Evolutionary conservation across 164 flowering plant species (phyloP).

Genomic region (Sextonia rubra): DNA sequence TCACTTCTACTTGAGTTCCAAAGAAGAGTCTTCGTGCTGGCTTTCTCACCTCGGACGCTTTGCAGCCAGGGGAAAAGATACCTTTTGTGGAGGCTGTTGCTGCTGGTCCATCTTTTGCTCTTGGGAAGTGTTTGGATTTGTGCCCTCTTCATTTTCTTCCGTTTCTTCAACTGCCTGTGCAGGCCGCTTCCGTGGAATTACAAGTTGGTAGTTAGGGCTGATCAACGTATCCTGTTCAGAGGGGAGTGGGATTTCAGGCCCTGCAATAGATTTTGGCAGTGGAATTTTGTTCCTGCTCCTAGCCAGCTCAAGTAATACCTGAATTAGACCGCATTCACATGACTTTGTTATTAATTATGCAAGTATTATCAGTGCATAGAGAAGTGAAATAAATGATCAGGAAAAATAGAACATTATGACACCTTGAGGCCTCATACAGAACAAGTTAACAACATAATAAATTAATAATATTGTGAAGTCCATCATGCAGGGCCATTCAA

Average conservation of each 20-base stretch:
- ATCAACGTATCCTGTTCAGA: slow-evolving; percentile 81
- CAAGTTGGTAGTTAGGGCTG: slow-evolving; percentile 87
- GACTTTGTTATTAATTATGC: not conserved
- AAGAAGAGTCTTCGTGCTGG: not conserved
- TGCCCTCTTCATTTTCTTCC: slow-evolving; percentile 67
- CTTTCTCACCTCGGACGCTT: slow-evolving; percentile 42
- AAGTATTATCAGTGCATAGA: not conserved
- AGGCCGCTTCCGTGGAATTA: slow-evolving; percentile 50
- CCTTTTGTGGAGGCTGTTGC: slow-evolving; percentile 50
- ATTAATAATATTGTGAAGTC: too few relatives aligned
- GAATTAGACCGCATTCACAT: not conserved
- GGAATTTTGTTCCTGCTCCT: slow-evolving; percentile 72
- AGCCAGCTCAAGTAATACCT: slow-evolving; percentile 74
- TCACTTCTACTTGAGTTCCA: not conserved
- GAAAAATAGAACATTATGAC: too few relatives aligned
- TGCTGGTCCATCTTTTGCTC: slow-evolving; percentile 48
- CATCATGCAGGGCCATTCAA: too few relatives aligned
- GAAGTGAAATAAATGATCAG: too few relatives aligned
- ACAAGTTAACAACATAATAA: too few relatives aligned
- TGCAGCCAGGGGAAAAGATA: slow-evolving; percentile 70
- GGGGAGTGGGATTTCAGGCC: slow-evolving; percentile 62
- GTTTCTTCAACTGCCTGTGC: slow-evolving; percentile 52
- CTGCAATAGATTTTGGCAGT: slow-evolving; percentile 61
- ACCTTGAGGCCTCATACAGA: too few relatives aligned
- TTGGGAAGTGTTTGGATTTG: slow-evolving; percentile 33